Conservation (phyloP, 2,329 filamentous ascomycete genomes). For the Capronia epimyces region DNA sequence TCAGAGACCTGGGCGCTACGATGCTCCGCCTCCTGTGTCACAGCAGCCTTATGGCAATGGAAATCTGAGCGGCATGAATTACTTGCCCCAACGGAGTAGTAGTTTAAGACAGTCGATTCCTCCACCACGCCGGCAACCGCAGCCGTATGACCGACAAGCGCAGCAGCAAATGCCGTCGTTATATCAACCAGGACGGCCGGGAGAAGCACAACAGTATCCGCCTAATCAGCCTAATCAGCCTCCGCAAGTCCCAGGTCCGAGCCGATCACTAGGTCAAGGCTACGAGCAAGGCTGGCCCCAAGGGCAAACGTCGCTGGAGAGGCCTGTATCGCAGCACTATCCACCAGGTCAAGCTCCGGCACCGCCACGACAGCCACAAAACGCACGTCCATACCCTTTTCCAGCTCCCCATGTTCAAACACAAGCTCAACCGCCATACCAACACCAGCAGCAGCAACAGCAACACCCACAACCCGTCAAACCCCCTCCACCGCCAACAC, state of each 20-base stretch:
- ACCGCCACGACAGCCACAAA: constrained; percentile 17
- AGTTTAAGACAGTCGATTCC: constrained; percentile 26
- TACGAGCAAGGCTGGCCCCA: constrained; percentile 7
- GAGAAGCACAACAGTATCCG: constrained; percentile 11
- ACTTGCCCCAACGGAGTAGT: constrained; percentile 31
- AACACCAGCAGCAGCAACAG: constrained; percentile 31
- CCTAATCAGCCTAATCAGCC: constrained; percentile 16
- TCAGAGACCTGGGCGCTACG: constrained; percentile 23
- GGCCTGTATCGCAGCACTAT: constrained; percentile 10
- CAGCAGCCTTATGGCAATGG: constrained; percentile 24
- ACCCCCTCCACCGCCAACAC: constrained; percentile 34
- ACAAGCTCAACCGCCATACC: constrained; percentile 28
- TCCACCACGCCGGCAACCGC: constrained; percentile 19
- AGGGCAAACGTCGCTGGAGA: constrained; percentile 1
- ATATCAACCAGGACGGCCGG: constrained; percentile 25
- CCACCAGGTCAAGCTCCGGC: constrained; percentile 3
- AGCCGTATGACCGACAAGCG: constrained; percentile 14
- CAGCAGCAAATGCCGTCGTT: constrained; percentile 19
- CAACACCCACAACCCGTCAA: neutral
- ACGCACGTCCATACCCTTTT: constrained; percentile 20
- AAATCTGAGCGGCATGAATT: constrained; percentile 33
- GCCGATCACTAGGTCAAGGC: constrained; percentile 5
- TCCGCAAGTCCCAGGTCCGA: neutral
- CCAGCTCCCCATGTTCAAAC: constrained; percentile 10
- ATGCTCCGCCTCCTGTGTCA: constrained; percentile 28